Evolutionary conservation across 2,329 filamentous ascomycete species (phyloP).

Genomic region (Aureobasidium mangrovei): DNA sequence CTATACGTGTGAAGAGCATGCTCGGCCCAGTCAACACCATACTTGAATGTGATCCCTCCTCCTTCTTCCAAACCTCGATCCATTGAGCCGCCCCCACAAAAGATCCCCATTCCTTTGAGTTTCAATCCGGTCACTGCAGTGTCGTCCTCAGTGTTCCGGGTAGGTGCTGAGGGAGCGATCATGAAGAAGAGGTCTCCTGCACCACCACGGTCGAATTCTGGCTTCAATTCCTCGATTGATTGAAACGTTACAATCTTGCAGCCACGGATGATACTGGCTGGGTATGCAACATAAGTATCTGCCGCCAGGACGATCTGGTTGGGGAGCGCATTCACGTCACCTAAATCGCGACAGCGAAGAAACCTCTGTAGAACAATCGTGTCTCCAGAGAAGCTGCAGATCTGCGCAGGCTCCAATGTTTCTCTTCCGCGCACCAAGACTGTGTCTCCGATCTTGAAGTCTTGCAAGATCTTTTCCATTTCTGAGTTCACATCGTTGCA

Average conservation of each 20-base stretch:
- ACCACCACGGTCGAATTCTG: slow-evolving; percentile 58
- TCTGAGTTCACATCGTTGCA: slow-evolving; percentile 25
- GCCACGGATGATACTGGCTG: slow-evolving; percentile 40
- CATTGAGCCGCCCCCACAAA: slow-evolving; percentile 70
- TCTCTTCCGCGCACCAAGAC: slow-evolving; percentile 40
- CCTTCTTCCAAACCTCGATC: slow-evolving; percentile 68
- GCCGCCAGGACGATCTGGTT: slow-evolving; percentile 56
- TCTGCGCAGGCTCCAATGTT: slow-evolving; percentile 52
- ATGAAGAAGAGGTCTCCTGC: slow-evolving; percentile 55
- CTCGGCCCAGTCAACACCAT: slow-evolving; percentile 57
- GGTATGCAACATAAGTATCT: slow-evolving; percentile 31
- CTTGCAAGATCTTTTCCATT: slow-evolving; percentile 16
- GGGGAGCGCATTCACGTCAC: slow-evolving; percentile 26
- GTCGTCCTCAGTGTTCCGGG: slow-evolving; percentile 11
- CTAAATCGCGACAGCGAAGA: slow-evolving; percentile 37
- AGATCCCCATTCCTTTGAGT: slow-evolving; percentile 55
- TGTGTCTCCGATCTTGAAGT: slow-evolving; percentile 49
- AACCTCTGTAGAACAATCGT: slow-evolving; percentile 44
- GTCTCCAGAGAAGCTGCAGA: slow-evolving; percentile 35
- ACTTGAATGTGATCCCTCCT: slow-evolving; percentile 54
- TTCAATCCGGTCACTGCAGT: slow-evolving; percentile 16
- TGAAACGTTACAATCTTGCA: slow-evolving; percentile 54
- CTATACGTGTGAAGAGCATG: slow-evolving; percentile 63
- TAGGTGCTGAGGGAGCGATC: slow-evolving; percentile 26
- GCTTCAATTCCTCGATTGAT: slow-evolving; percentile 39